Percentiles rank a stretch among this genome's conserved stretches.
Conservation (phyloP, 192 early-diverging fungal genomes). For the Umbelopsis ramanniana region DNA sequence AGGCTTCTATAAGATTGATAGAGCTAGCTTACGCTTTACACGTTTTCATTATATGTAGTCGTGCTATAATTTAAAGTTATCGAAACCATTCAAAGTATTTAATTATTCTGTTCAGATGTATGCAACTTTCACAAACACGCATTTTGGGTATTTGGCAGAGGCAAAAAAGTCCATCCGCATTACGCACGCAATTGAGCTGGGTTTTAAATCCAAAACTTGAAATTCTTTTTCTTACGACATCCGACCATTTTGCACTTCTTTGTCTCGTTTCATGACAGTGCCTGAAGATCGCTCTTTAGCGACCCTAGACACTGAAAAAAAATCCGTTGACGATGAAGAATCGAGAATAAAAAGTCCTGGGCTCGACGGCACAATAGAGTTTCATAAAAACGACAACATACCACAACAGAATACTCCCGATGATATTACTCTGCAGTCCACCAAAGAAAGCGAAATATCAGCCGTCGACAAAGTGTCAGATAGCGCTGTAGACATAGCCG, state of each 20-base stretch:
- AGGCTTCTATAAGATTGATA: no score
- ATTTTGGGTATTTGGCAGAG: no score
- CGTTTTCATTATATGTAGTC: no score
- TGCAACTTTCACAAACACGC: no score
- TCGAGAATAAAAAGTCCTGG: background rate
- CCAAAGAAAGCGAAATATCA: background rate
- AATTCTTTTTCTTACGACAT: background rate
- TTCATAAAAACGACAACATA: background rate
- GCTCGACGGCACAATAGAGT: background rate
- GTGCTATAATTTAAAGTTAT: no score
- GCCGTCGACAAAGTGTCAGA: conserved; percentile 8
- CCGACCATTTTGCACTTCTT: background rate
- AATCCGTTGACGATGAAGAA: background rate
- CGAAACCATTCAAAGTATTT: no score
- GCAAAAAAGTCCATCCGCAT: no score
- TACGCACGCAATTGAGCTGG: no score
- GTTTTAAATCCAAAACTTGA: background rate
- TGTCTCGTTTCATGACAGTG: conserved; percentile 16
- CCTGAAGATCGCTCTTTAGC: background rate
- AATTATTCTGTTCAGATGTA: no score
- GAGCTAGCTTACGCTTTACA: no score
- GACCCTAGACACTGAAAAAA: background rate
- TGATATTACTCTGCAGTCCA: background rate
- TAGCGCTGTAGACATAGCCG: background rate
- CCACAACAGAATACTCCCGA: background rate